phyloP scores from a whole-genome alignment of 495 filamentous ascomycete genomes.

The Penicillium bialowiezense region DNA sequence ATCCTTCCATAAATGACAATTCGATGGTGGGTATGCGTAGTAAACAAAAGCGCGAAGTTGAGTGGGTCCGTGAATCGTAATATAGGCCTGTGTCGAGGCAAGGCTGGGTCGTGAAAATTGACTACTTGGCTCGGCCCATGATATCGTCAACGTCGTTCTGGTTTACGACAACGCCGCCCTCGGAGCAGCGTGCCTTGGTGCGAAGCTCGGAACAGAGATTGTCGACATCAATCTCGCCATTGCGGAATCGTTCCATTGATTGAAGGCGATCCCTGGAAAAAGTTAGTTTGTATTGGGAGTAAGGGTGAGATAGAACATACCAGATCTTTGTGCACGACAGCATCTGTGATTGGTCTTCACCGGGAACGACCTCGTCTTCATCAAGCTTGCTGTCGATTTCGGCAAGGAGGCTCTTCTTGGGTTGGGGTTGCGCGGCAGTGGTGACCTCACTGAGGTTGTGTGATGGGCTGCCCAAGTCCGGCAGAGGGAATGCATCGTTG shows the following conservation, averaged over 20 bases:
- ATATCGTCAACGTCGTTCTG: conserved; percentile 84
- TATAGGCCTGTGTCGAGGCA: neutral
- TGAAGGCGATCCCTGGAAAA: conserved; percentile 82
- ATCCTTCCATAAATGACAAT: conserved; percentile 22
- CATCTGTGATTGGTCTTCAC: conserved; percentile 62
- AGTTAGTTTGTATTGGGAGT: conserved; percentile 5
- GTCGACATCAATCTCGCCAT: conserved; percentile 89
- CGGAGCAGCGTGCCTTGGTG: conserved; percentile 93
- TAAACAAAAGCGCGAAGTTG: conserved; percentile 19
- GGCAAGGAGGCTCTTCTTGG: conserved; percentile 68
- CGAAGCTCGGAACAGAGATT: conserved; percentile 89
- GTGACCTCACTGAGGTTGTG: conserved; percentile 56
- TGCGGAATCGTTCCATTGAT: conserved; percentile 79
- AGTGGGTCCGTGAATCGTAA: conserved; percentile 27
- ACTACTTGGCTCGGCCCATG: conserved; percentile 54
- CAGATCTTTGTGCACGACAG: conserved; percentile 89
- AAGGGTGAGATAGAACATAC: conserved; percentile 49
- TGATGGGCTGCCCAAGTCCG: conserved; percentile 73
- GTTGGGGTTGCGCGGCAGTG: conserved; percentile 30
- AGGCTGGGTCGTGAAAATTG: neutral
- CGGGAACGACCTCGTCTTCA: conserved; percentile 64
- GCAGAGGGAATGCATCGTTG: conserved; percentile 78
- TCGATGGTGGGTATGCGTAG: conserved; percentile 27
- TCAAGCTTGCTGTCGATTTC: conserved; percentile 70
- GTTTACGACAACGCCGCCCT: conserved; percentile 86